These are phyloP conservation scores for Primulina eburnea DNA, from an alignment of 257 asterid species.

Conservation along the genomic window DNA sequence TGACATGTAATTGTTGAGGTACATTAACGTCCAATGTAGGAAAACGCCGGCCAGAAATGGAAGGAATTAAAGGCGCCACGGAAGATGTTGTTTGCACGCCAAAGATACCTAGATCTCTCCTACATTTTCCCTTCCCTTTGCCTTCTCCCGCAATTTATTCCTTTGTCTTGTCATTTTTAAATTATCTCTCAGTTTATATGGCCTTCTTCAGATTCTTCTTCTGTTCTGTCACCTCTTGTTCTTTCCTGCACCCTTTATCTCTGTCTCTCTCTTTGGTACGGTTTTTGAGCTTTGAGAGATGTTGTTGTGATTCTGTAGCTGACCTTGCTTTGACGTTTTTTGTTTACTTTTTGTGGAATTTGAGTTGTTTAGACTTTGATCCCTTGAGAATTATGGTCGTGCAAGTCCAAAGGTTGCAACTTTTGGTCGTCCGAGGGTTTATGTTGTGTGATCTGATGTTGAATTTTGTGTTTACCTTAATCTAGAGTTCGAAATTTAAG, in stretches of 20 bases:
- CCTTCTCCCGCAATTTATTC: constrained; percentile 88
- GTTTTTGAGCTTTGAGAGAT: constrained; percentile 21
- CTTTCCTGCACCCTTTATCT: constrained; percentile 3
- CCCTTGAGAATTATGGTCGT: constrained; percentile 25
- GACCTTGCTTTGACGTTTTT: constrained; percentile 25
- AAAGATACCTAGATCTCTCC: no score
- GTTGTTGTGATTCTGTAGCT: constrained; percentile 35
- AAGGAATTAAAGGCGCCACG: no score
- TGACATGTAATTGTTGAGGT: no score
- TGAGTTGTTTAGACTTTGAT: constrained; percentile 29
- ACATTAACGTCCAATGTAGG: no score
- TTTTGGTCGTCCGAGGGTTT: constrained; percentile 27
- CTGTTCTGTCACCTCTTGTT: constrained; percentile 19
- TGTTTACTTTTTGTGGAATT: constrained; percentile 24
- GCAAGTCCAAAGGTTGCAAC: constrained; percentile 27
- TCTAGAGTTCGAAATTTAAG: constrained; percentile 25
- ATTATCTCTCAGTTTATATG: constrained; percentile 29
- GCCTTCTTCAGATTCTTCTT: constrained; percentile 16
- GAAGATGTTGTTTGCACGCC: no score
- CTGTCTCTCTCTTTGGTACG: constrained; percentile 20
- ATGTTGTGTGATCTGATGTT: constrained; percentile 36
- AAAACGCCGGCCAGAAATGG: not conserved
- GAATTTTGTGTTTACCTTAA: constrained; percentile 23
- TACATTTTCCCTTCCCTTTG: constrained; percentile 43
- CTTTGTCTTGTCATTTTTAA: constrained; percentile 37